phyloP scores from a whole-genome alignment of 2,329 filamentous ascomycete genomes.

The Ilyonectria sp. region DNA sequence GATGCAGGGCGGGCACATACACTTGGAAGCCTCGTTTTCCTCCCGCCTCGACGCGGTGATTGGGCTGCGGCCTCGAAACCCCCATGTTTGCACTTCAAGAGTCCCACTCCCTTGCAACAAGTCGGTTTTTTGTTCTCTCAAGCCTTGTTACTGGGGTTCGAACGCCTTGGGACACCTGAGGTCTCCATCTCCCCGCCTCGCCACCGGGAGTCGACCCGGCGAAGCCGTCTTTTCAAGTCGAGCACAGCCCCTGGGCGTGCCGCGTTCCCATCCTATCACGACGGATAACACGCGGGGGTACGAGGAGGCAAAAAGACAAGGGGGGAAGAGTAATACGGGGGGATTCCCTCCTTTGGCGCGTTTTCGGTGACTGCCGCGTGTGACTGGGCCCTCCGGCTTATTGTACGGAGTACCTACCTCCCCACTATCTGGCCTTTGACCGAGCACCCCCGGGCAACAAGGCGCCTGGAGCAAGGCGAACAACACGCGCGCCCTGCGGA shows the following conservation, averaged over 20 bases:
- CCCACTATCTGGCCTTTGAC: background rate
- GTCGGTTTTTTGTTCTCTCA: background rate
- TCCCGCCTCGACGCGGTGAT: constrained; percentile 8
- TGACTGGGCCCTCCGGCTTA: background rate
- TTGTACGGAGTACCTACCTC: no score
- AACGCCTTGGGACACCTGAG: background rate
- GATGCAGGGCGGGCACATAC: constrained; percentile 2
- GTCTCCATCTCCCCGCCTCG: background rate
- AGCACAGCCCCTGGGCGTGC: background rate
- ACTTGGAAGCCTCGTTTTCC: constrained; percentile 13
- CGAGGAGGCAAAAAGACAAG: background rate
- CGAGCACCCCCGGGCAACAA: background rate
- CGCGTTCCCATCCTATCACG: background rate
- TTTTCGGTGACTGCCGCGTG: background rate
- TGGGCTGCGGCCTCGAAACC: constrained; percentile 3
- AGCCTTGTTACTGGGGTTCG: background rate
- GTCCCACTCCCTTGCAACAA: background rate
- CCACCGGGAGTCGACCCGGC: background rate
- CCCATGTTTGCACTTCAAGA: background rate
- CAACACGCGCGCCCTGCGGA: background rate
- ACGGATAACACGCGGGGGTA: background rate
- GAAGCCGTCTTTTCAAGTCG: no score
- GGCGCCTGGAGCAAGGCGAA: background rate
- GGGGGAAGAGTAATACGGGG: background rate
- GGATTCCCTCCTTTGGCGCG: no score